These are phyloP conservation scores for Cyberlindnera samutprakarnensis DNA, from an alignment of 805 yeast species.

Conservation along the genomic window DNA sequence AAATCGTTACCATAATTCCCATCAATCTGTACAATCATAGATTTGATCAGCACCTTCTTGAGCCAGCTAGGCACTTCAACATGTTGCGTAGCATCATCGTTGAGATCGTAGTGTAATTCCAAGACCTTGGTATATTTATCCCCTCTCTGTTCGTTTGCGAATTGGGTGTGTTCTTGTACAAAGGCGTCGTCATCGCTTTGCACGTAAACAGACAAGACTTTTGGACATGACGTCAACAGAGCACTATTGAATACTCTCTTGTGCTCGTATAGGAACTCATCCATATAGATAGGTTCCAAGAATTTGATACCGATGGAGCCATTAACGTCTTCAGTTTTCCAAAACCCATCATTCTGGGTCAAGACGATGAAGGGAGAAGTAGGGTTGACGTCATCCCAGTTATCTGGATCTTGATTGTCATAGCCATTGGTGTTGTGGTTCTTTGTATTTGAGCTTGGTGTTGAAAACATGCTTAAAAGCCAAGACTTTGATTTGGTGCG, in stretches of 20 bases:
- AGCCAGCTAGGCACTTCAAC: constrained; percentile 25
- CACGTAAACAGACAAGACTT: constrained; percentile 25
- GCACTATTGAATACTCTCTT: constrained; percentile 30
- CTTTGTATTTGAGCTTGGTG: not conserved
- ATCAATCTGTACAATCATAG: constrained; percentile 24
- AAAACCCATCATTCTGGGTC: constrained; percentile 18
- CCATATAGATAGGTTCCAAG: constrained; percentile 30
- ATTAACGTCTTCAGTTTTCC: constrained; percentile 11
- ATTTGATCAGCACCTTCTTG: constrained; percentile 26
- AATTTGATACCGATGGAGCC: constrained; percentile 28
- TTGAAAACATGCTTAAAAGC: not conserved
- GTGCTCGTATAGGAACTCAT: constrained; percentile 28
- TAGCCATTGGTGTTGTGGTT: not conserved
- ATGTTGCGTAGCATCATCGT: constrained; percentile 18
- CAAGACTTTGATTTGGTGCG: constrained; percentile 5
- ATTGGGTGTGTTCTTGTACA: constrained; percentile 1
- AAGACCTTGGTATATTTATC: constrained; percentile 7
- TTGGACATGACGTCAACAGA: constrained; percentile 33
- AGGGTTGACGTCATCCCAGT: constrained; percentile 1
- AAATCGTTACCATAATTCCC: constrained; percentile 30
- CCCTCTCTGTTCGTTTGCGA: not conserved
- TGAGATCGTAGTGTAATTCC: constrained; percentile 9
- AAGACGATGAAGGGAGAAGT: constrained; percentile 18
- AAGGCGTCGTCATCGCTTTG: constrained; percentile 6
- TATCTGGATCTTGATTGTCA: not conserved